phyloP scores from a whole-genome alignment of 495 filamentous ascomycete species.

The Penicilliopsis zonata region DNA sequence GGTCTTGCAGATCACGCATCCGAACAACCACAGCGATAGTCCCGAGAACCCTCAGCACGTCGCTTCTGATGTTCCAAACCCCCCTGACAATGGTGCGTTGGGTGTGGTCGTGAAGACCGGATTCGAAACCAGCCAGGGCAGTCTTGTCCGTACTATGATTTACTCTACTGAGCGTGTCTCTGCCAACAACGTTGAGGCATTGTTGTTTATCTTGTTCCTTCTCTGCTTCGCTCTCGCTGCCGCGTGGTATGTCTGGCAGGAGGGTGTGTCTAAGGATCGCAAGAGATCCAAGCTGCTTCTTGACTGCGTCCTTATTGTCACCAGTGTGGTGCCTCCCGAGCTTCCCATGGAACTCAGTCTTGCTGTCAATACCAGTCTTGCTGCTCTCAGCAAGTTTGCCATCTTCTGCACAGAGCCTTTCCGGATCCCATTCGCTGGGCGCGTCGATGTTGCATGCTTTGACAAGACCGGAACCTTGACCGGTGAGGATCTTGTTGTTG shows the following conservation, averaged over 20 bases:
- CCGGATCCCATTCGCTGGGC: slow-evolving; percentile 94
- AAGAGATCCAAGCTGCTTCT: slow-evolving; percentile 95
- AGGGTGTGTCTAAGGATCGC: slow-evolving; percentile 83
- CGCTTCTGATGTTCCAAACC: slow-evolving; percentile 57
- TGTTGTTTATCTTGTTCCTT: slow-evolving; percentile 94
- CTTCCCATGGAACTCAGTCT: slow-evolving; percentile 96
- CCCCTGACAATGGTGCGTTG: slow-evolving; percentile 87
- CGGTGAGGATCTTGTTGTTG: slow-evolving; percentile 93
- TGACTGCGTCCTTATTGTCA: slow-evolving; percentile 95
- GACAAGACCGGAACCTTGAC: slow-evolving; percentile 98
- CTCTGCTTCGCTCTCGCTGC: slow-evolving; percentile 93
- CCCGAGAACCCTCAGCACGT: slow-evolving; percentile 48
- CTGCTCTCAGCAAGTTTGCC: slow-evolving; percentile 83
- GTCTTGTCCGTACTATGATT: slow-evolving; percentile 97
- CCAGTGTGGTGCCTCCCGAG: slow-evolving; percentile 93
- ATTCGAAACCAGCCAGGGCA: slow-evolving; percentile 97
- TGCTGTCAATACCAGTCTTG: slow-evolving; percentile 97
- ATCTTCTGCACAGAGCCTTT: slow-evolving; percentile 99
- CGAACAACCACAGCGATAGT: slow-evolving; percentile 55
- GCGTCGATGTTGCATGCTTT: slow-evolving; percentile 95
- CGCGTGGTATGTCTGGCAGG: slow-evolving; percentile 99
- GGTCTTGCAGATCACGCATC: slow-evolving; percentile 88
- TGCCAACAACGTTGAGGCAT: slow-evolving; percentile 87
- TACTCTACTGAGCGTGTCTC: slow-evolving; percentile 98
- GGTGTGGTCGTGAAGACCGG: slow-evolving; percentile 94